Conservation (phyloP, 2,329 filamentous ascomycete genomes). For the Xylaria sp. region DNA sequence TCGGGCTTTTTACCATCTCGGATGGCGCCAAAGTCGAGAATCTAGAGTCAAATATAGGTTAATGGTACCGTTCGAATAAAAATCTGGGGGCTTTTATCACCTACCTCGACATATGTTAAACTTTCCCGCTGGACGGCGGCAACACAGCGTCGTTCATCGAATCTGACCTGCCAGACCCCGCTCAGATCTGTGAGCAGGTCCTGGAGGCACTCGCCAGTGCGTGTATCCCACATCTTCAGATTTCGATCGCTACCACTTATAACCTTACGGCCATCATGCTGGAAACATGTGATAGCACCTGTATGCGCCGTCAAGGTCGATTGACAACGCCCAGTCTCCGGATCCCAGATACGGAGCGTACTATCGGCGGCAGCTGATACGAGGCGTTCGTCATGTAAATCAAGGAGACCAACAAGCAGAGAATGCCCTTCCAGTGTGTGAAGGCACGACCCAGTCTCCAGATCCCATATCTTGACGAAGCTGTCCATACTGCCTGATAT, state of each 20-base stretch:
- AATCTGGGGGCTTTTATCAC: conserved; percentile 45
- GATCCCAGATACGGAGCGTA: conserved; percentile 96
- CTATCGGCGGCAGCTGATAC: conserved; percentile 96
- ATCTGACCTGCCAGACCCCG: conserved; percentile 99
- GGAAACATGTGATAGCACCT: conserved; percentile 97
- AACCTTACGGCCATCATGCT: conserved; percentile 96
- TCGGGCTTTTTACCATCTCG: conserved; percentile 84
- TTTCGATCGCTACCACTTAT: conserved; percentile 96
- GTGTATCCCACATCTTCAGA: conserved; percentile 98
- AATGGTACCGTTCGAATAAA: conserved; percentile 39
- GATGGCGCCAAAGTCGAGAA: conserved; percentile 95
- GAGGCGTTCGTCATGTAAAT: conserved; percentile 87
- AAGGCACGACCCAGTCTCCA: conserved; percentile 84
- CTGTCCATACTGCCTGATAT: conserved; percentile 99
- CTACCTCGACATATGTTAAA: conserved; percentile 94
- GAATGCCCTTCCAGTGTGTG: conserved; percentile 93
- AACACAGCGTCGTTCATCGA: conserved; percentile 93
- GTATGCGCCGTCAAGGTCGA: conserved; percentile 92
- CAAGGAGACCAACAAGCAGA: conserved; percentile 89
- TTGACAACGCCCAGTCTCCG: conserved; percentile 89
- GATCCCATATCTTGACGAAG: conserved; percentile 95
- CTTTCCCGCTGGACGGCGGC: conserved; percentile 94
- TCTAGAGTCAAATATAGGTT: conserved; percentile 64
- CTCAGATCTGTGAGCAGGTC: conserved; percentile 92
- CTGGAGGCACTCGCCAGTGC: conserved; percentile 89